Evolutionary conservation across 1,139 yeast species (phyloP).

Genomic region (Protomyces arabidopsidicola): DNA sequence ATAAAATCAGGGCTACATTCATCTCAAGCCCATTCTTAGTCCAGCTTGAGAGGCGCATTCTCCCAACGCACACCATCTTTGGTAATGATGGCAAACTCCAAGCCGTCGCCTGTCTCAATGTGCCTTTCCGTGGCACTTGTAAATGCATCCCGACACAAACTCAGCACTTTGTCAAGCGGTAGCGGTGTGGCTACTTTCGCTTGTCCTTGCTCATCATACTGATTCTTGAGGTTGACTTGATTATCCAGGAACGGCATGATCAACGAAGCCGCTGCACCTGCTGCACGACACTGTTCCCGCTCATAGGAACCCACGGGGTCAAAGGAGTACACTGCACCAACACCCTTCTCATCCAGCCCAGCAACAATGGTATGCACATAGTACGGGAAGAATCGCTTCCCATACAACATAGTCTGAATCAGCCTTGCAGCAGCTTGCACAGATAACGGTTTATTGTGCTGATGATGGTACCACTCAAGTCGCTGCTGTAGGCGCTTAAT

Average conservation of each 20-base stretch:
- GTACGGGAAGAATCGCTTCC: slow-evolving; percentile 93
- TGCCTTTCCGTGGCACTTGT: slow-evolving; percentile 97
- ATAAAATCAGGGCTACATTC: too few species aligned
- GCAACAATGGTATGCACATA: slow-evolving; percentile 93
- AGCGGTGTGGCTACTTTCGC: slow-evolving; percentile 61
- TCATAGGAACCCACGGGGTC: slow-evolving; percentile 98
- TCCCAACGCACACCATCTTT: slow-evolving; percentile 87
- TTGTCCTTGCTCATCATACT: slow-evolving; percentile 62
- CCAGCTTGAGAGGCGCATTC: slow-evolving; percentile 81
- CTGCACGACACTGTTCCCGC: slow-evolving; percentile 95
- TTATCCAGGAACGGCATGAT: slow-evolving; percentile 97
- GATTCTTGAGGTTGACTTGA: slow-evolving; percentile 80
- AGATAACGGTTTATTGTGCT: slow-evolving; percentile 64
- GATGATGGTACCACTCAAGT: slow-evolving; percentile 77
- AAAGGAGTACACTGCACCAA: slow-evolving; percentile 90
- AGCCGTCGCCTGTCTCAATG: slow-evolving; percentile 94
- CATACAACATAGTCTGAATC: slow-evolving; percentile 83
- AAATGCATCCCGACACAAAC: slow-evolving; percentile 87
- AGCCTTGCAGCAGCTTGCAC: slow-evolving; percentile 80
- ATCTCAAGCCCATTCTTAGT: slow-evolving; percentile 43
- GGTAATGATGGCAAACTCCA: slow-evolving; percentile 83
- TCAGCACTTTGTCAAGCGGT: slow-evolving; percentile 75
- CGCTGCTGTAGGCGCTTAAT: slow-evolving; percentile 70
- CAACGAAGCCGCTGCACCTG: slow-evolving; percentile 93
- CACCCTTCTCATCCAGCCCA: slow-evolving; percentile 74